These are phyloP conservation scores for Warburgia ugandensis DNA, from an alignment of 164 flowering plant species.

Conservation along the genomic window DNA sequence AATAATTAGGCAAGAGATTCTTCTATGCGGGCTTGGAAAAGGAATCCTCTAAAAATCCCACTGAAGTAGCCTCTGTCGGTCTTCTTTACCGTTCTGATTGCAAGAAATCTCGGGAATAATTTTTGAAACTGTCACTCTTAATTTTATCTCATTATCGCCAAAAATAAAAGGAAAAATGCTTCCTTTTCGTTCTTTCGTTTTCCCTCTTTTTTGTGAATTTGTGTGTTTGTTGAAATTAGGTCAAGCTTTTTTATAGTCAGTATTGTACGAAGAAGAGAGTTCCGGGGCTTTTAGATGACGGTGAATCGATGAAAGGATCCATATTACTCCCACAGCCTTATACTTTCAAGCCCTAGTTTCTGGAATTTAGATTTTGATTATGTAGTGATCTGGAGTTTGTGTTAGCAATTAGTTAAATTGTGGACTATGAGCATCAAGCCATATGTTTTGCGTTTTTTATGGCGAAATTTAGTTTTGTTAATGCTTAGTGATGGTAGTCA, in stretches of 20 bases:
- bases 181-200: too few relatives aligned
- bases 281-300: conserved; percentile 72
- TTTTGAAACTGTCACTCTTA: conserved; percentile 19
- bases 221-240: too few relatives aligned
- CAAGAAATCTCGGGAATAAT: conserved; percentile 48
- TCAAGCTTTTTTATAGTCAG: conserved; percentile 87
- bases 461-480: too few relatives aligned
- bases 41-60: conserved; percentile 59
- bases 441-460: too few relatives aligned
- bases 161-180: too few relatives aligned
- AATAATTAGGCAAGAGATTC: conserved; percentile 66
- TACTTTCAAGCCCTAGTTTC: conserved; percentile 39
- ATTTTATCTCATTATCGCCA: background rate
- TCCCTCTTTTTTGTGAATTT: too few relatives aligned
- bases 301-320: conserved; percentile 69
- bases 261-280: conserved; percentile 65
- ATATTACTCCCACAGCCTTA: conserved; percentile 72
- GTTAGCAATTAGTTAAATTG: too few relatives aligned
- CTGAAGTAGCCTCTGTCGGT: conserved; percentile 73
- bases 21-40: conserved; percentile 73
- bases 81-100: conserved; percentile 68
- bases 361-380: too few relatives aligned
- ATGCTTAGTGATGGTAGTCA: too few relatives aligned
- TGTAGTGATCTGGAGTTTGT: too few relatives aligned
- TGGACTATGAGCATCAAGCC: too few relatives aligned